Evolutionary conservation across 2,329 filamentous ascomycete species (phyloP).

Genomic region (Coleophoma cylindrospora): DNA sequence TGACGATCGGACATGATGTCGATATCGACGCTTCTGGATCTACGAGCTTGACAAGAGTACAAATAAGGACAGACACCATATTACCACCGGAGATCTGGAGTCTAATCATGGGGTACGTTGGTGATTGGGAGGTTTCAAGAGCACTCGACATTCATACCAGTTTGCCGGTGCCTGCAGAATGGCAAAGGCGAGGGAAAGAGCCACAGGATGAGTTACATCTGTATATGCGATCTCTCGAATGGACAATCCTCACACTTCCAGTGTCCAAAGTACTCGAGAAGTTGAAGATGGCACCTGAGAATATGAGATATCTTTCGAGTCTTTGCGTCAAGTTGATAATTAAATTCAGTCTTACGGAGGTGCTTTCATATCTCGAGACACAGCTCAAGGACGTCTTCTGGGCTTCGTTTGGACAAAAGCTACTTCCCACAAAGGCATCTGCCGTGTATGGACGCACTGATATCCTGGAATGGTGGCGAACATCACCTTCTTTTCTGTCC

Average conservation of each 20-base stretch:
- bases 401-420: conserved; percentile 75
- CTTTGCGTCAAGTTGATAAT: conserved; percentile 85
- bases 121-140: conserved; percentile 87
- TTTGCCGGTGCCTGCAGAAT: conserved; percentile 66
- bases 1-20: conserved; percentile 68
- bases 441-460: conserved; percentile 79
- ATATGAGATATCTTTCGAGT: conserved; percentile 67
- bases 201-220: conserved; percentile 62
- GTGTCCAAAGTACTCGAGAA: conserved; percentile 68
- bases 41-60: conserved; percentile 37
- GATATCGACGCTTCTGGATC: conserved; percentile 29
- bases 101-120: conserved; percentile 76
- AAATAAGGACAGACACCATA: conserved; percentile 31
- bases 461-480: conserved; percentile 88
- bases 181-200: conserved; percentile 57
- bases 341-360: conserved; percentile 78
- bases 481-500: conserved; percentile 74
- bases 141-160: conserved; percentile 77
- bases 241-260: conserved; percentile 72
- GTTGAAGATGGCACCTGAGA: conserved; percentile 65
- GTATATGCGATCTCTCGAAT: conserved; percentile 76
- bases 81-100: conserved; percentile 87
- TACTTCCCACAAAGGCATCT: conserved; percentile 83
- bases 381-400: conserved; percentile 73
- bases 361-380: conserved; percentile 68